A percentile compares a stretch with the other conserved stretches of the same genome.
Conservation (phyloP, 2,329 filamentous ascomycete genomes). For the Plenodomus lindquistii region DNA sequence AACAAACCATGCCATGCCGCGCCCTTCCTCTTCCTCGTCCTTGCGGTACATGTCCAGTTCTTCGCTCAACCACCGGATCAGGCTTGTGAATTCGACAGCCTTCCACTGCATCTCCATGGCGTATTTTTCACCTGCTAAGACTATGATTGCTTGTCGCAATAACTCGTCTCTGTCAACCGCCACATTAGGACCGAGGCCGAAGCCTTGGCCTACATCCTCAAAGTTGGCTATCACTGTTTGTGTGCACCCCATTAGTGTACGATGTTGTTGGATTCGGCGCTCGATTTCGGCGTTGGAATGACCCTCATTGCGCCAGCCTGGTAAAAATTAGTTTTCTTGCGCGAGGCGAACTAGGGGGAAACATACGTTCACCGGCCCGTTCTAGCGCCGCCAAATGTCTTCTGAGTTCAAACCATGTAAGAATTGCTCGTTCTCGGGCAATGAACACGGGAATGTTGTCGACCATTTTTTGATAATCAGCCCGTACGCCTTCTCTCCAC, state of each 20-base stretch:
- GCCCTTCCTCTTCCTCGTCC: slow-evolving; percentile 33
- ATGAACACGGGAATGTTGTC: slow-evolving; percentile 36
- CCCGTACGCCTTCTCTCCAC: slow-evolving; percentile 37
- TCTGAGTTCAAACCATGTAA: slow-evolving; percentile 42
- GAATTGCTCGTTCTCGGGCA: slow-evolving; percentile 37
- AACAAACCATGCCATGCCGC: slow-evolving; percentile 32
- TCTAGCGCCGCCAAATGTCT: slow-evolving; percentile 40
- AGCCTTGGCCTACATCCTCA: slow-evolving; percentile 33
- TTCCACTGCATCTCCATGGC: slow-evolving; percentile 39
- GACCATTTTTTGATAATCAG: slow-evolving; percentile 29
- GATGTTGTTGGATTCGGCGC: slow-evolving; percentile 38
- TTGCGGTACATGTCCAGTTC: slow-evolving; percentile 32
- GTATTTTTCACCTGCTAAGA: slow-evolving; percentile 38
- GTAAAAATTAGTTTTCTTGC: slow-evolving; percentile 8
- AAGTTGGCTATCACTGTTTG: slow-evolving; percentile 38
- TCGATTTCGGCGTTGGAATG: slow-evolving; percentile 33
- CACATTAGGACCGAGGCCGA: slow-evolving; percentile 20
- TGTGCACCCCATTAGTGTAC: slow-evolving; percentile 38
- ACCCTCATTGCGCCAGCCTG: slow-evolving; percentile 39
- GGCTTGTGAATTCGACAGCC: slow-evolving; percentile 33
- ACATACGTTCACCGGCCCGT: slow-evolving; percentile 38
- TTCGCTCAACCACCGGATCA: slow-evolving; percentile 34
- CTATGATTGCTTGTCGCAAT: slow-evolving; percentile 37
- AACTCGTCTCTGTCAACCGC: slow-evolving; percentile 34
- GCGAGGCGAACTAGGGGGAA: not conserved